phyloP scores from a whole-genome alignment of 2,329 filamentous ascomycete genomes.

The Sclerotinia trifoliorum region DNA sequence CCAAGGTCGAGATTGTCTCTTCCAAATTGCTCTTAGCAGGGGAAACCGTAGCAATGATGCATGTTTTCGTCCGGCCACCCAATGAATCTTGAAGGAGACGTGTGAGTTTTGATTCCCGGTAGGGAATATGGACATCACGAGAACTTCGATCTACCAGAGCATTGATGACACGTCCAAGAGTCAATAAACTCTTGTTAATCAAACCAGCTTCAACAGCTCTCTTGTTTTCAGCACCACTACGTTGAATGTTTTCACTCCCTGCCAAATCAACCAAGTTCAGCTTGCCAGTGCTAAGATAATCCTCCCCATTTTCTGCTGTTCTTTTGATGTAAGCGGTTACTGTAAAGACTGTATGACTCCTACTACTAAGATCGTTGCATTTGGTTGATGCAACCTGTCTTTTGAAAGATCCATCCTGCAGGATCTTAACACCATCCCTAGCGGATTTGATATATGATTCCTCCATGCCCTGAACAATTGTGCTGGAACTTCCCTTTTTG shows the following conservation, averaged over 20 bases:
- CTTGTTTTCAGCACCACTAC: conserved; percentile 97
- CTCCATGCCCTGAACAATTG: conserved; percentile 95
- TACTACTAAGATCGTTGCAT: conserved; percentile 95
- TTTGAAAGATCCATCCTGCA: conserved; percentile 86
- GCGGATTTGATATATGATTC: conserved; percentile 89
- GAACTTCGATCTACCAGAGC: conserved; percentile 85
- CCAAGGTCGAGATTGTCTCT: conserved; percentile 95
- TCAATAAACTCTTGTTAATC: conserved; percentile 97
- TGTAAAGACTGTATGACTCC: conserved; percentile 96
- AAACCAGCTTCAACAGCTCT: conserved; percentile 90
- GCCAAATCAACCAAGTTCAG: conserved; percentile 95
- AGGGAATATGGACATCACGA: conserved; percentile 68
- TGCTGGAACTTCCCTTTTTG: conserved; percentile 79
- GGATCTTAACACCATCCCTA: conserved; percentile 78
- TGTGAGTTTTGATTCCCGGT: conserved; percentile 92
- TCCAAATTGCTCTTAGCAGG: conserved; percentile 93
- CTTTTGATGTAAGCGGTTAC: conserved; percentile 89
- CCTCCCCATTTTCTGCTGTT: conserved; percentile 77
- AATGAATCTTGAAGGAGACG: conserved; percentile 93
- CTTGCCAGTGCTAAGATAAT: conserved; percentile 87
- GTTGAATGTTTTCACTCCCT: conserved; percentile 95
- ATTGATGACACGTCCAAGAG: conserved; percentile 94
- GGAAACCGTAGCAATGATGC: conserved; percentile 96
- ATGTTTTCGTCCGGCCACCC: conserved; percentile 93
- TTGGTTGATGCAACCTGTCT: conserved; percentile 99